phyloP scores from a whole-genome alignment of 164 flowering plant genomes.

The Protea cynaroides region DNA sequence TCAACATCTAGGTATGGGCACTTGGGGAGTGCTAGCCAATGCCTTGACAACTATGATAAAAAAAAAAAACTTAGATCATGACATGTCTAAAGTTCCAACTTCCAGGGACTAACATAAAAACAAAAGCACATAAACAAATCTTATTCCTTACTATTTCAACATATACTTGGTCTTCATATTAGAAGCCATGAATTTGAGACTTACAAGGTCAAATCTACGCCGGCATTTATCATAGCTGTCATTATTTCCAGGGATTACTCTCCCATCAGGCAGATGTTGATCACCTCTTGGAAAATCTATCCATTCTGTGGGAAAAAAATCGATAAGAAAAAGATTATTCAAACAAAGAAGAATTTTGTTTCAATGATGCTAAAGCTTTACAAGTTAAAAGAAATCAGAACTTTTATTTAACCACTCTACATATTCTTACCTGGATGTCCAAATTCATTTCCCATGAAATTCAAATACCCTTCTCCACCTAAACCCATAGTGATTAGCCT shows the following conservation, averaged over 20 bases:
- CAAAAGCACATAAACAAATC: too few relatives aligned
- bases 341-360: background rate
- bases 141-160: too few relatives aligned
- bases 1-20: too few relatives aligned
- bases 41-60: too few relatives aligned
- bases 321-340: background rate
- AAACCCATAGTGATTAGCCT: slow-evolving; percentile 96
- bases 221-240: slow-evolving; percentile 88
- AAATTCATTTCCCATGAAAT: slow-evolving; percentile 99
- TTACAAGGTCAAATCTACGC: slow-evolving; percentile 96
- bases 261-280: slow-evolving; percentile 77
- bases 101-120: too few relatives aligned
- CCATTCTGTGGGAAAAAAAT: slow-evolving; percentile 56
- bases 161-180: background rate
- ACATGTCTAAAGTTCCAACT: too few relatives aligned
- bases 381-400: slow-evolving; percentile 1
- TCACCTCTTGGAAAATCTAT: slow-evolving; percentile 93
- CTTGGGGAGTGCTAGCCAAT: too few relatives aligned
- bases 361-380: background rate
- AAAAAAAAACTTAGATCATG: too few relatives aligned
- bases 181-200: slow-evolving; percentile 10
- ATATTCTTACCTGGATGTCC: slow-evolving; percentile 90
- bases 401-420: background rate
- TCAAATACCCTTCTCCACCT: slow-evolving; percentile 98
- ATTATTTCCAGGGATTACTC: slow-evolving; percentile 67